phyloP scores from a whole-genome alignment of 345 rosid species.

The Brassica incana region DNA sequence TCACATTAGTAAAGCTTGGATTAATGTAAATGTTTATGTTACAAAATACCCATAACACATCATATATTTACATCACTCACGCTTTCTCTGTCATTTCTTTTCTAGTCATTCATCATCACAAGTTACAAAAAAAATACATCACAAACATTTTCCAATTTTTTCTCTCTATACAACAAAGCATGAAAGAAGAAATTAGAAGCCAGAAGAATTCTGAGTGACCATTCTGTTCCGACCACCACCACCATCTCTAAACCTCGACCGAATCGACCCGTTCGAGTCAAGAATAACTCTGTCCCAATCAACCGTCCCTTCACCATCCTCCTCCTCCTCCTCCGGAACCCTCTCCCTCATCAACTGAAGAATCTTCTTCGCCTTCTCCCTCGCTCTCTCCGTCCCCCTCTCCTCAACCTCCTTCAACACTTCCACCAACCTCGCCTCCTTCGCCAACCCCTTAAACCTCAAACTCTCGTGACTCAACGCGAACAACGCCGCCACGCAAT shows the following conservation, averaged over 20 bases:
- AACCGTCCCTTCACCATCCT: slow-evolving; percentile 32
- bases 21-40: not conserved
- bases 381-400: slow-evolving; percentile 55
- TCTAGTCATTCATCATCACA: not conserved
- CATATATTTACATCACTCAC: slow-evolving; percentile 2
- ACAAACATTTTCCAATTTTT: slow-evolving; percentile 2
- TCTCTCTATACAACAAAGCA: slow-evolving; percentile 18
- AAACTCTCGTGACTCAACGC: slow-evolving; percentile 65
- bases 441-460: slow-evolving; percentile 72
- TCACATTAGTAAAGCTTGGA: not conserved
- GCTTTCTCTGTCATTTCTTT: not conserved
- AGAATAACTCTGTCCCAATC: slow-evolving; percentile 61
- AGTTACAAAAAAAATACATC: slow-evolving; percentile 23
- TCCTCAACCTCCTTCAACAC: slow-evolving; percentile 59
- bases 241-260: slow-evolving; percentile 47
- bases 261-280: slow-evolving; percentile 51
- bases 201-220: slow-evolving; percentile 36
- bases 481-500: slow-evolving; percentile 64
- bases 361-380: slow-evolving; percentile 67
- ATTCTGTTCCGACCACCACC: slow-evolving; percentile 30
- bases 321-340: slow-evolving; percentile 40
- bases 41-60: not conserved
- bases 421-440: slow-evolving; percentile 59
- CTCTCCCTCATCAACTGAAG: slow-evolving; percentile 56
- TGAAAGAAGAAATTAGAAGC: slow-evolving; percentile 19